A percentile compares a stretch with the other conserved stretches of the same genome.
Conservation (phyloP, 1,284 basidiomycete species). For the Cystobasidium pallidum region DNA sequence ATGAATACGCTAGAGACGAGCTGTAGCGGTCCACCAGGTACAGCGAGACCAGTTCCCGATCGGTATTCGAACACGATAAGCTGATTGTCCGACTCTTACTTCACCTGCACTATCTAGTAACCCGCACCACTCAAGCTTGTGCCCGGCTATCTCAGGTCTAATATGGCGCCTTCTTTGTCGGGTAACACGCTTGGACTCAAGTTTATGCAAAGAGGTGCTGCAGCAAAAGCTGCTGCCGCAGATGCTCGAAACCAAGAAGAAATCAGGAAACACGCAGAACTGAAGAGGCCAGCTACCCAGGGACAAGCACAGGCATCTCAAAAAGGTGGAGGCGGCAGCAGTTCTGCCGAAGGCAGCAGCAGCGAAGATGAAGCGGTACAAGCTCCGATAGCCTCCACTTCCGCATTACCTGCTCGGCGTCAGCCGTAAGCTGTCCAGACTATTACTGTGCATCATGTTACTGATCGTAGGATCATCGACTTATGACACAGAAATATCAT, state of each 20-base stretch:
- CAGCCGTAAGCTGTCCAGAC: background rate
- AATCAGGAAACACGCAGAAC: background rate
- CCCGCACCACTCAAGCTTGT: no score
- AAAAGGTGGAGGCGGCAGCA: background rate
- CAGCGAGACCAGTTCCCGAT: no score
- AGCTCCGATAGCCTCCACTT: constrained; percentile 16
- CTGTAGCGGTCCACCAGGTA: no score
- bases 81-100: no score
- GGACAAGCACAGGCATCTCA: background rate
- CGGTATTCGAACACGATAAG: no score
- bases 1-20: no score
- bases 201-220: constrained; percentile 42
- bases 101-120: no score
- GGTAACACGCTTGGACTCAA: constrained; percentile 31
- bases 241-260: constrained; percentile 20
- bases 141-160: background rate
- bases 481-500: background rate
- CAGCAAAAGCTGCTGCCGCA: constrained; percentile 38
- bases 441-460: background rate
- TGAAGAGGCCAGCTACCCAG: background rate
- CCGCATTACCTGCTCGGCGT: constrained; percentile 4
- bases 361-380: background rate
- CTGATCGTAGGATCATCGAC: background rate
- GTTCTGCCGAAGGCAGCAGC: background rate
- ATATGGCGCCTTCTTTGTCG: constrained; percentile 14